phyloP scores from a whole-genome alignment of 495 filamentous ascomycete genomes.

The Thermothielavioides terrestris region DNA sequence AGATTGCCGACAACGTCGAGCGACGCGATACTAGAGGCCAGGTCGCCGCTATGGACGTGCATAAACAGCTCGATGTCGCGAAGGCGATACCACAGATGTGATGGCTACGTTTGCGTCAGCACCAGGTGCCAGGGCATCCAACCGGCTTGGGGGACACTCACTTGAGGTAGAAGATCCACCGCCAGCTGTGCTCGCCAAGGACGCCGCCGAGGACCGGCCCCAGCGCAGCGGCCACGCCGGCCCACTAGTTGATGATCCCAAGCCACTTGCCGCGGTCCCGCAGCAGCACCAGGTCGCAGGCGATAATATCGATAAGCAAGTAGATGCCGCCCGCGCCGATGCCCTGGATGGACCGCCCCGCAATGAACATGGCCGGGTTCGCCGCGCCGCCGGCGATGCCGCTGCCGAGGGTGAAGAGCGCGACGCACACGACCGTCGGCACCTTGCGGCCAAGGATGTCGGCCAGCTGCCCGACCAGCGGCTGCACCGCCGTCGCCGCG shows the following conservation, averaged over 20 bases:
- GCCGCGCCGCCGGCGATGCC: neutral
- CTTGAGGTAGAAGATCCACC: neutral
- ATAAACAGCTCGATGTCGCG: neutral
- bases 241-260: neutral
- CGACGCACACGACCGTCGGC: neutral
- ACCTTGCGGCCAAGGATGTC: neutral
- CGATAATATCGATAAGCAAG: neutral
- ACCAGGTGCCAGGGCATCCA: neutral
- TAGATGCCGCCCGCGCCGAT: neutral
- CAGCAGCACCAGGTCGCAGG: neutral
- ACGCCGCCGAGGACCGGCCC: neutral
- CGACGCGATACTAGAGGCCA: neutral
- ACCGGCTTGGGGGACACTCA: neutral
- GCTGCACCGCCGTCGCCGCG: neutral
- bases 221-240: neutral
- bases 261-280: neutral
- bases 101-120: neutral
- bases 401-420: neutral
- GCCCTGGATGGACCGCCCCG: neutral
- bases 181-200: neutral
- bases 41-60: no score
- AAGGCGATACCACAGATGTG: neutral
- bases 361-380: neutral
- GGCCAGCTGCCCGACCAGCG: neutral
- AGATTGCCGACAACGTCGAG: neutral